These are phyloP conservation scores for Psilocybe cyanescens DNA, from an alignment of 768 basidiomycete genomes.

Conservation along the genomic window DNA sequence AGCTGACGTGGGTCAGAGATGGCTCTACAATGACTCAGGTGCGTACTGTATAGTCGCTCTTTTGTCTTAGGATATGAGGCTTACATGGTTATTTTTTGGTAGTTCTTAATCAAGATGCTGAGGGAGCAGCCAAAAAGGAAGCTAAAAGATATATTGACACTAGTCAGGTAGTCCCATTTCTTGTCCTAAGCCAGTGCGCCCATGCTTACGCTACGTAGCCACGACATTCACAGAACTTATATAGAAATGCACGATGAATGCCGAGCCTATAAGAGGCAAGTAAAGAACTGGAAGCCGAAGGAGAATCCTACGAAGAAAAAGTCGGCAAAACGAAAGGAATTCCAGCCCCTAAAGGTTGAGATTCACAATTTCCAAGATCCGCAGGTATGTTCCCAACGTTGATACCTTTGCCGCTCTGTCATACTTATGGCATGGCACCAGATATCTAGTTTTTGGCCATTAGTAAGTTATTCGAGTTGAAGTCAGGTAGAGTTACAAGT, in stretches of 20 bases:
- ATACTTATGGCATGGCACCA: neutral
- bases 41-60: conserved; percentile 9
- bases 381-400: conserved; percentile 7
- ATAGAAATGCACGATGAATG: conserved; percentile 29
- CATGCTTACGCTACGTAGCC: conserved; percentile 19
- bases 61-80: neutral
- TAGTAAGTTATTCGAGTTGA: conserved; percentile 7
- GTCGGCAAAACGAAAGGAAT: neutral
- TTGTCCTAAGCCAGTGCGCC: neutral
- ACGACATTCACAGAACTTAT: conserved; percentile 34
- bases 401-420: neutral
- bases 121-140: conserved; percentile 26
- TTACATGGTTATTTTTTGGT: neutral
- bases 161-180: conserved; percentile 28
- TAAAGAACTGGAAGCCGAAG: conserved; percentile 17
- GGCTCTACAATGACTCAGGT: conserved; percentile 22
- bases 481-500: neutral
- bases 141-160: conserved; percentile 28
- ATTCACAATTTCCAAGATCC: conserved; percentile 24
- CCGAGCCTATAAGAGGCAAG: conserved; percentile 24
- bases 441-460: conserved; percentile 15
- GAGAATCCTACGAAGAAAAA: conserved; percentile 13
- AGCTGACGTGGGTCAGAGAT: conserved; percentile 37
- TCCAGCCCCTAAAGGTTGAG: neutral
- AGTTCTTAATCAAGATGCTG: conserved; percentile 17